These are phyloP conservation scores for Agrocybe praecox DNA, from an alignment of 768 basidiomycete genomes.

Conservation along the genomic window DNA sequence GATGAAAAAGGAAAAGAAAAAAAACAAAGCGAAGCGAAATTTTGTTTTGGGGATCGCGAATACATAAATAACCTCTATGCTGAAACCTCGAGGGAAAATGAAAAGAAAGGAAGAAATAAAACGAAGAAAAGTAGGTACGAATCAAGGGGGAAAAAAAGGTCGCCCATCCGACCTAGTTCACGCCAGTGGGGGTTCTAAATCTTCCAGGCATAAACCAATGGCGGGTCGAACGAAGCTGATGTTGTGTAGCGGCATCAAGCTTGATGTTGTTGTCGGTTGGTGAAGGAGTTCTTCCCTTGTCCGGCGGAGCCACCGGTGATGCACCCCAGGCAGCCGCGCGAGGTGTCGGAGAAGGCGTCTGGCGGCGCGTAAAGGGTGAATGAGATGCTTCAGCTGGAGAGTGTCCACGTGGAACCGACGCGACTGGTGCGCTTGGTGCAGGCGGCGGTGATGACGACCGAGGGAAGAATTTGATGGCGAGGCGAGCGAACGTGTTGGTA, in stretches of 20 bases:
- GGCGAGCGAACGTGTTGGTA: conserved; percentile 36
- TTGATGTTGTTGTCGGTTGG: conserved; percentile 5
- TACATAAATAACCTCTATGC: conserved; percentile 7
- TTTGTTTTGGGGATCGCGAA: background rate
- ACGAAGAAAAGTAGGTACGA: background rate
- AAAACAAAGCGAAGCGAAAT: background rate
- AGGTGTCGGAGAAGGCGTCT: conserved; percentile 38
- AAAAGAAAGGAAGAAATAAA: background rate
- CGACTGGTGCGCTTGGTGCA: conserved; percentile 33
- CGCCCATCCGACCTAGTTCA: conserved; percentile 15
- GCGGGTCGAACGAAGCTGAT: conserved; percentile 40
- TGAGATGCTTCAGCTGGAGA: conserved; percentile 30
- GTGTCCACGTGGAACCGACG: conserved; percentile 31
- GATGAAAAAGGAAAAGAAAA: background rate
- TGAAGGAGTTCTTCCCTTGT: conserved; percentile 15
- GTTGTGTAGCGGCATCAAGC: conserved; percentile 14
- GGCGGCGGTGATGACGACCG: conserved; percentile 48
- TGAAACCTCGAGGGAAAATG: background rate
- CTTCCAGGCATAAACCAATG: conserved; percentile 59
- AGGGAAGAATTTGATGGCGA: conserved; percentile 53
- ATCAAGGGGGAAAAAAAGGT: background rate
- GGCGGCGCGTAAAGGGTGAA: conserved; percentile 37
- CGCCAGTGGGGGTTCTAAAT: conserved; percentile 46
- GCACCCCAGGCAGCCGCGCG: conserved; percentile 34
- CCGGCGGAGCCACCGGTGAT: conserved; percentile 22